phyloP scores from a whole-genome alignment of 805 yeast genomes.

The Maudiozyma bulderi region DNA sequence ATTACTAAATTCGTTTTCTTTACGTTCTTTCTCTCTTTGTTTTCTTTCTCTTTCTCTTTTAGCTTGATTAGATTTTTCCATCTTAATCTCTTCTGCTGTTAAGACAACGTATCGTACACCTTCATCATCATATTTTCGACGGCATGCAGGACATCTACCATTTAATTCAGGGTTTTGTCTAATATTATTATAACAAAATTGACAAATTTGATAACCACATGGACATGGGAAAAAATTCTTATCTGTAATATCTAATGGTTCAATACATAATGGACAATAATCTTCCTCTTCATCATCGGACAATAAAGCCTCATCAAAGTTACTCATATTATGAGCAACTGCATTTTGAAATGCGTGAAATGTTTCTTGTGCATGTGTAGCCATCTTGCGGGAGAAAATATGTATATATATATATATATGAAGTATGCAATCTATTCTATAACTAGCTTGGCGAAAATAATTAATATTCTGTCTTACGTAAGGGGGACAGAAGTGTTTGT shows the following conservation, averaged over 20 bases:
- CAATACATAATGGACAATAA: slow-evolving; percentile 84
- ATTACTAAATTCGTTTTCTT: slow-evolving; percentile 71
- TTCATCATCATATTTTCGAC: slow-evolving; percentile 88
- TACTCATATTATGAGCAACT: slow-evolving; percentile 12
- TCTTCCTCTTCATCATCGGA: slow-evolving; percentile 30
- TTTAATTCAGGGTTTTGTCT: slow-evolving; percentile 90
- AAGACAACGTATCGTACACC: slow-evolving; percentile 78
- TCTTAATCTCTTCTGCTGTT: slow-evolving; percentile 73
- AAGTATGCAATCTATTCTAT: not conserved
- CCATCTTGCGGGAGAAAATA: slow-evolving; percentile 8
- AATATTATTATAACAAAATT: slow-evolving; percentile 94
- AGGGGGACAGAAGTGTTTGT: not conserved
- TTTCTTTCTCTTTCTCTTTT: slow-evolving; percentile 75
- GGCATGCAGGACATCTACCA: slow-evolving; percentile 96
- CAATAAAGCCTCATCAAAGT: slow-evolving; percentile 26
- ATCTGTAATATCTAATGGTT: slow-evolving; percentile 94
- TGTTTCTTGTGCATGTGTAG: slow-evolving; percentile 22
- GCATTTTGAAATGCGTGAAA: slow-evolving; percentile 24
- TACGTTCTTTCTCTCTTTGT: slow-evolving; percentile 82
- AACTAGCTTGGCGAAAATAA: not conserved
- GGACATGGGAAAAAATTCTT: slow-evolving; percentile 98
- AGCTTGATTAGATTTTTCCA: slow-evolving; percentile 70
- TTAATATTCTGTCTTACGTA: not conserved
- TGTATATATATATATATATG: not conserved
- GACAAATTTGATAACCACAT: slow-evolving; percentile 97